phyloP scores from a whole-genome alignment of 345 rosid species.

The Alliaria petiolata region DNA sequence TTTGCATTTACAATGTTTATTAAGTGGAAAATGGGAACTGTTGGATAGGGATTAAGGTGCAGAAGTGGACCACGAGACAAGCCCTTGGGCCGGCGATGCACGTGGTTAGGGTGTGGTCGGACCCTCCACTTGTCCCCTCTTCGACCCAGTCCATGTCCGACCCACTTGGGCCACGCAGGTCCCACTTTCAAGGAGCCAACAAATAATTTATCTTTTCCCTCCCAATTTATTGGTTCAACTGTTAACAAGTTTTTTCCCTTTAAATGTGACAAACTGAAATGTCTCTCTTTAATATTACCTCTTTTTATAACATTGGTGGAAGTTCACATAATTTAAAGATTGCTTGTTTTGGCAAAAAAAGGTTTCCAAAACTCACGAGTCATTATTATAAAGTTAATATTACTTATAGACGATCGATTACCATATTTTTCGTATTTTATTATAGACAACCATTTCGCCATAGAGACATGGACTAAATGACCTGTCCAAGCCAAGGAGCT shows the following conservation, averaged over 20 bases:
- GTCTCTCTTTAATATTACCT: not conserved
- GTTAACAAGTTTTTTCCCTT: slow-evolving; percentile 6
- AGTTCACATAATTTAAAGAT: not conserved
- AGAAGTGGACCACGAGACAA: slow-evolving; percentile 36
- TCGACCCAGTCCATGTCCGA: slow-evolving; percentile 15
- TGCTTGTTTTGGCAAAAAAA: slow-evolving; percentile 6
- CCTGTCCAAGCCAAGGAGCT: too few relatives aligned
- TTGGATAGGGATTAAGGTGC: slow-evolving; percentile 25
- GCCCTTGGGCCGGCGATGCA: slow-evolving; percentile 43
- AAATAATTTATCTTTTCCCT: not conserved
- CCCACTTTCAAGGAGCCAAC: slow-evolving; percentile 17
- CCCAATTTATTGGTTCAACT: slow-evolving; percentile 22
- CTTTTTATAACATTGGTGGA: not conserved
- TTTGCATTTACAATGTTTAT: not conserved
- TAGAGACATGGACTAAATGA: too few relatives aligned
- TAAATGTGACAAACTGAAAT: slow-evolving; percentile 22
- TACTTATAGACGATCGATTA: not conserved
- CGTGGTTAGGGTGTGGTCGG: slow-evolving; percentile 47
- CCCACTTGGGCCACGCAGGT: slow-evolving; percentile 30
- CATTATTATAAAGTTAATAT: not conserved
- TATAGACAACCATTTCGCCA: not conserved
- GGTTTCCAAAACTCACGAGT: slow-evolving; percentile 3
- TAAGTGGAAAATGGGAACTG: slow-evolving; percentile 21
- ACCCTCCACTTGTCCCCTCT: slow-evolving; percentile 33
- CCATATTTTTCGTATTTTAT: not conserved